phyloP scores from a whole-genome alignment of 331 rosid genomes.

The Ulmus americana region DNA sequence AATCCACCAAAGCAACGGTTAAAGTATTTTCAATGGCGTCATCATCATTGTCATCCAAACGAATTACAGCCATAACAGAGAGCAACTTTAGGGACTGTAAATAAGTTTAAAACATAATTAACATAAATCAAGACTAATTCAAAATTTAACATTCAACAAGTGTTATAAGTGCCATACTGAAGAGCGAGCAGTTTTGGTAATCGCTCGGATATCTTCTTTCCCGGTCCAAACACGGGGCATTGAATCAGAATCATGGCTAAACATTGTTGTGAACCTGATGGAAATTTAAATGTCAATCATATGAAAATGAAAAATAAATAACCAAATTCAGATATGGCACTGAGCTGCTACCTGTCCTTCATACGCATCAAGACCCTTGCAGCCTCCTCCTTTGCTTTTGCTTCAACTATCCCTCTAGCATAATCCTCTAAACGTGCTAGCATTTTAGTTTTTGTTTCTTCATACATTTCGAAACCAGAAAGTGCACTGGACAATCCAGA shows the following conservation, averaged over 20 bases:
- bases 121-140: slow-evolving; percentile 13
- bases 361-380: slow-evolving; percentile 83
- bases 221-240: slow-evolving; percentile 98
- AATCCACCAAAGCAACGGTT: slow-evolving; percentile 53
- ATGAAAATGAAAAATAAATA: neutral
- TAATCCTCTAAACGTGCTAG: slow-evolving; percentile 40
- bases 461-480: slow-evolving; percentile 69
- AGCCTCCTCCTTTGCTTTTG: slow-evolving; percentile 91
- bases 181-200: slow-evolving; percentile 88
- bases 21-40: slow-evolving; percentile 65
- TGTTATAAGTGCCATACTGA: slow-evolving; percentile 46
- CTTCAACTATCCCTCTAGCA: slow-evolving; percentile 77
- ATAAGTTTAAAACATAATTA: slow-evolving; percentile 12
- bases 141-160: slow-evolving; percentile 6
- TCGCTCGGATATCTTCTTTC: slow-evolving; percentile 85
- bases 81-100: slow-evolving; percentile 86
- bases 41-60: slow-evolving; percentile 58
- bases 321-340: slow-evolving; percentile 12
- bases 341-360: slow-evolving; percentile 79
- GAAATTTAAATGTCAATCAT: slow-evolving; percentile 28
- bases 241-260: slow-evolving; percentile 92
- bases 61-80: slow-evolving; percentile 81
- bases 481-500: slow-evolving; percentile 64
- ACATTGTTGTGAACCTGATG: slow-evolving; percentile 74
- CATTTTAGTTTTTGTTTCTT: slow-evolving; percentile 47